Base-by-base conservation (phyloP, 768 basidiomycete genomes). In the Amanita fuliginea region DNA sequence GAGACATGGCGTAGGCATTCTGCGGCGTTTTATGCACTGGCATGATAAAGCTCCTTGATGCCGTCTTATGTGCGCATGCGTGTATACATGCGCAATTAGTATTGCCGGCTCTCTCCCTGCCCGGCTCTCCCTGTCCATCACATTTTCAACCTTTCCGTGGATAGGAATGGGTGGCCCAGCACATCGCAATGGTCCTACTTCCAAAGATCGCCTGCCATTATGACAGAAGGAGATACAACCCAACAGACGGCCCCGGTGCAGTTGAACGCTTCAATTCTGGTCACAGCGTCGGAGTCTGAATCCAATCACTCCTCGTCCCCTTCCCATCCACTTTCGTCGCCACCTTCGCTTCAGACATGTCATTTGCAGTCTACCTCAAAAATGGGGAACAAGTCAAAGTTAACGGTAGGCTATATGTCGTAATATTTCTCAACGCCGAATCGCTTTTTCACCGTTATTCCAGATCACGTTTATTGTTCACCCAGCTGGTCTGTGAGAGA, bases 391-490 rank as follows among this genome's bases (percentile, higher is more conserved):
- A 78, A 63, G 83, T 91, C 61, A 86, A 84, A 80, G 71, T 86
- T 51, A 91, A 91, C 70, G 88, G 88, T 91, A 79, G 52, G 72
- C 64, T 65, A 52, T 51, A 52, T 46, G 54, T 58, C 53, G 46
- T 45, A 56, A 54, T 47, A 45, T 48, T 41, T 28, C 39, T 16
- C 46, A 22, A 37, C 49, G 1, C 14, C 60, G 65, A 10, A 28
- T 60, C 55, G 54, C 58, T 64, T 67, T 73, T 68, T 76, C 65
- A 61, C 22, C 8, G 30, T 34, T 26, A 34, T 19, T 42, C 26
- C 58, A 96, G 95, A 97, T 67, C 93, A 97, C 70, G 94, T 97
- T 57, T 98, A 96, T 63, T 91, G 91, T 68, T 92, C 94, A 28
- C 87, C 92, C 26, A 86, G 82, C 53, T 97, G 92, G 92, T 78